Evolutionary conservation across 1,284 basidiomycete genomes (phyloP).

Genomic region (Termitomyces sp.): DNA sequence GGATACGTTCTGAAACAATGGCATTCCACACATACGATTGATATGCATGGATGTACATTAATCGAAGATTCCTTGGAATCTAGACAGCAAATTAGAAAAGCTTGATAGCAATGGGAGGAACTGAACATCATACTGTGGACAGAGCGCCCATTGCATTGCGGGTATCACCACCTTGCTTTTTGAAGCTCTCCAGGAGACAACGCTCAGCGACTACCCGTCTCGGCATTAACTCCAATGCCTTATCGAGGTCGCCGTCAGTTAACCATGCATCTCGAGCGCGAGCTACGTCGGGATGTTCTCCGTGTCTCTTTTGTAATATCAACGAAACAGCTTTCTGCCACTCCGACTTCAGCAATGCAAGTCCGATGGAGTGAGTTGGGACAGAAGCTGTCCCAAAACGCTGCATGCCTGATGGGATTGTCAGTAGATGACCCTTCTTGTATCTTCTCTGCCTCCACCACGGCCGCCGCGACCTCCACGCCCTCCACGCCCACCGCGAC

Average conservation of each 20-base stretch:
- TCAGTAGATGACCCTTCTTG: constrained; percentile 50
- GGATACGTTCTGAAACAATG: constrained; percentile 88
- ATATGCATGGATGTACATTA: constrained; percentile 99
- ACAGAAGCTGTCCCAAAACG: constrained; percentile 96
- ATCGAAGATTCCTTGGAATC: constrained; percentile 91
- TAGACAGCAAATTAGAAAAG: constrained; percentile 28
- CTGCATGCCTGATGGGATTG: constrained; percentile 76
- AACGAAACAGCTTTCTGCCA: constrained; percentile 87
- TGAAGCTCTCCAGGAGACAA: constrained; percentile 86
- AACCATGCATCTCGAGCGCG: constrained; percentile 81
- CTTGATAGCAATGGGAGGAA: not conserved
- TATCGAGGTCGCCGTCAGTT: constrained; percentile 70
- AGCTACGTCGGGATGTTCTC: constrained; percentile 85
- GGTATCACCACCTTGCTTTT: constrained; percentile 72
- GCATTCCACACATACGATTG: constrained; percentile 99
- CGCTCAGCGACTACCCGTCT: constrained; percentile 89
- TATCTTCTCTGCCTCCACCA: constrained; percentile 55
- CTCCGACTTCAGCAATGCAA: constrained; percentile 82
- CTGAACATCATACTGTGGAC: constrained; percentile 53
- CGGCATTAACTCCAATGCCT: constrained; percentile 80
- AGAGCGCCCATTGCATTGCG: constrained; percentile 84
- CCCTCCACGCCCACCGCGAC: constrained; percentile 41
- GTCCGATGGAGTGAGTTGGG: constrained; percentile 91
- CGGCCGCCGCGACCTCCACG: constrained; percentile 41
- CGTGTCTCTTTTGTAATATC: constrained; percentile 76